Conservation (phyloP, 768 basidiomycete genomes). For the Roridomyces roridus region DNA sequence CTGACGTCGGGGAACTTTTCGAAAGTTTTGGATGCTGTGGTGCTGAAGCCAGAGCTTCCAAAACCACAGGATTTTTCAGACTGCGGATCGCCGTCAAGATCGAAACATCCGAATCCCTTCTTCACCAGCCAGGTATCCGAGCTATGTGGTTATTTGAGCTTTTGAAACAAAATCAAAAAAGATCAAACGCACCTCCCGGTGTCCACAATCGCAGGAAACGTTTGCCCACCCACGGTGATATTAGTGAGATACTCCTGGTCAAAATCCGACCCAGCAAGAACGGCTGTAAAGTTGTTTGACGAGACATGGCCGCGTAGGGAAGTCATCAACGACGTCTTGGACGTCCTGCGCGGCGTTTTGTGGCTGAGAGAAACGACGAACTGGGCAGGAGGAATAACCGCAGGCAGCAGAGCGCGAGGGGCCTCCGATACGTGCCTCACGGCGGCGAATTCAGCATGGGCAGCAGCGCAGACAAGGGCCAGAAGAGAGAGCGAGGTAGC, state of each 20-base stretch:
- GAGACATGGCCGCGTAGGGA: background rate
- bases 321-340: conserved; percentile 11
- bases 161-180: background rate
- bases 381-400: conserved; percentile 20
- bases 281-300: conserved; percentile 1
- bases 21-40: conserved; percentile 24
- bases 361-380: conserved; percentile 21
- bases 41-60: conserved; percentile 27
- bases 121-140: conserved; percentile 29
- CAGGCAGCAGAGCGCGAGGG: conserved; percentile 5
- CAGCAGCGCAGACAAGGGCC: background rate
- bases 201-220: conserved; percentile 23
- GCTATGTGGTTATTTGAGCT: conserved; percentile 3
- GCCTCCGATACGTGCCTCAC: conserved; percentile 5
- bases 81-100: conserved; percentile 14
- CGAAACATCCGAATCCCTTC: conserved; percentile 28
- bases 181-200: conserved; percentile 18
- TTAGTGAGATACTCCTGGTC: conserved; percentile 26
- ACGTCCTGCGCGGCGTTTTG: conserved; percentile 7
- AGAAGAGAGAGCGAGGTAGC: background rate
- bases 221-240: conserved; percentile 25
- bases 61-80: conserved; percentile 22
- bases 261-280: conserved; percentile 18
- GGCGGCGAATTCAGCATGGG: conserved; percentile 1
- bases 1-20: conserved; percentile 18